Conservation (phyloP, 2,329 filamentous ascomycete genomes). For the Trichoderma harzianum region DNA sequence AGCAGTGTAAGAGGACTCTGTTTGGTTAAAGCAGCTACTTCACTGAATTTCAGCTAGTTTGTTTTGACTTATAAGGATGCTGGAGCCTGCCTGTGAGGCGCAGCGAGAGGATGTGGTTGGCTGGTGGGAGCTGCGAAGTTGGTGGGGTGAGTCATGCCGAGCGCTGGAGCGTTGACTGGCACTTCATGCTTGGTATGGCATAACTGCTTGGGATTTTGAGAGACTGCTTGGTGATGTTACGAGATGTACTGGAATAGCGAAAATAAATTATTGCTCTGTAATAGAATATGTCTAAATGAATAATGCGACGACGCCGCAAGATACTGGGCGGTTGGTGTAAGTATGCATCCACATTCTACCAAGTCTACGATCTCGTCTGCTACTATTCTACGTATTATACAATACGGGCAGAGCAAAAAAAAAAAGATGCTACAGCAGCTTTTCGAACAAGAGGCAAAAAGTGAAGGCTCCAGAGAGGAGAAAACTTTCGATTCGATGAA, state of each 20-base stretch:
- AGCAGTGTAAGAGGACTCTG: not conserved
- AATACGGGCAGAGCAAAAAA: not conserved
- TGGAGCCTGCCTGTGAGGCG: not conserved
- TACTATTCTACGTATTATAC: not conserved
- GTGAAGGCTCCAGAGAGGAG: not conserved
- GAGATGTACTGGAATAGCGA: not conserved
- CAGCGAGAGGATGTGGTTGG: not conserved
- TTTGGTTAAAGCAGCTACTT: slow-evolving; percentile 5
- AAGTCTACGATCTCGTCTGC: not conserved
- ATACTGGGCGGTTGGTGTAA: not conserved
- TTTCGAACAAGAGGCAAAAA: not conserved
- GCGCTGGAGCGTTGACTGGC: not conserved
- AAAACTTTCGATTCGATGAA: not conserved
- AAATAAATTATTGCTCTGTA: not conserved
- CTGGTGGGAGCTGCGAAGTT: not conserved
- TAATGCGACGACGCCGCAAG: not conserved
- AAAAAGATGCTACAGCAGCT: not conserved
- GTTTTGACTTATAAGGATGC: not conserved
- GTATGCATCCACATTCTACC: not conserved
- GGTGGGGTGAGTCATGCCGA: not conserved
- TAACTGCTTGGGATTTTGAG: not conserved
- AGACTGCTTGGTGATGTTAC: not conserved
- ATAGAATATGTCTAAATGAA: not conserved
- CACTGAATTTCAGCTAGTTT: not conserved
- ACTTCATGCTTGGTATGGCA: not conserved